These are phyloP conservation scores for Geranium brycei DNA, from an alignment of 345 rosid genomes.

Conservation along the genomic window DNA sequence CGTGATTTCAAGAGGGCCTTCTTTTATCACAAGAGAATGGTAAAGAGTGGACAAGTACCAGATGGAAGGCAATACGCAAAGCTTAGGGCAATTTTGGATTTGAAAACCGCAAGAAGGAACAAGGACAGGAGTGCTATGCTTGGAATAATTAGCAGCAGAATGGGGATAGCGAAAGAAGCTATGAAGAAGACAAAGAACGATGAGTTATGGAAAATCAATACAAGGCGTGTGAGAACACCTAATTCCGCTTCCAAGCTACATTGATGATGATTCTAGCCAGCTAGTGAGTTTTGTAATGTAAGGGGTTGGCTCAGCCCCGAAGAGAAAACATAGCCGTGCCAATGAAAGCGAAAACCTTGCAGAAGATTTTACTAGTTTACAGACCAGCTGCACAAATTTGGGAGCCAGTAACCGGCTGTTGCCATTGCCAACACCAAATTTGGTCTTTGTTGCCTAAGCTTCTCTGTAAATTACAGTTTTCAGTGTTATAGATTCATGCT, in stretches of 20 bases:
- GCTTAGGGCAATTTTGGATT: slow-evolving; percentile 66
- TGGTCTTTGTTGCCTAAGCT: not conserved
- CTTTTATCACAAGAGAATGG: slow-evolving; percentile 82
- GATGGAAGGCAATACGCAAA: slow-evolving; percentile 62
- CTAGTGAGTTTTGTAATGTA: not conserved
- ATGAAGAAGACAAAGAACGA: slow-evolving; percentile 69
- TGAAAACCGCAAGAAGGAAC: slow-evolving; percentile 57
- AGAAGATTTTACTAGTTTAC: not conserved
- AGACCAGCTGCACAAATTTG: not conserved
- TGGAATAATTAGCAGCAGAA: slow-evolving; percentile 63
- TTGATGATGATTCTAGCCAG: not conserved
- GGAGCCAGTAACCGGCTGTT: not conserved
- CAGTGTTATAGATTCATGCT: not conserved
- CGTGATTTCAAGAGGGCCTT: slow-evolving; percentile 86
- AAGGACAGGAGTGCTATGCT: slow-evolving; percentile 66
- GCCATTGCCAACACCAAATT: not conserved
- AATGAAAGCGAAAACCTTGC: not conserved
- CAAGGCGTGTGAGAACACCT: slow-evolving; percentile 19
- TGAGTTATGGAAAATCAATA: slow-evolving; percentile 80
- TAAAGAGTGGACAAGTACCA: slow-evolving; percentile 62
- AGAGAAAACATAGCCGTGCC: not conserved
- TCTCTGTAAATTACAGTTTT: not conserved
- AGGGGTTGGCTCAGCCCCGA: not conserved
- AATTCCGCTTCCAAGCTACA: not conserved
- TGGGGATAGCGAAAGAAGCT: slow-evolving; percentile 46